These are phyloP conservation scores for Diutina ranongensis DNA, from an alignment of 1,139 yeast species.

Conservation along the genomic window DNA sequence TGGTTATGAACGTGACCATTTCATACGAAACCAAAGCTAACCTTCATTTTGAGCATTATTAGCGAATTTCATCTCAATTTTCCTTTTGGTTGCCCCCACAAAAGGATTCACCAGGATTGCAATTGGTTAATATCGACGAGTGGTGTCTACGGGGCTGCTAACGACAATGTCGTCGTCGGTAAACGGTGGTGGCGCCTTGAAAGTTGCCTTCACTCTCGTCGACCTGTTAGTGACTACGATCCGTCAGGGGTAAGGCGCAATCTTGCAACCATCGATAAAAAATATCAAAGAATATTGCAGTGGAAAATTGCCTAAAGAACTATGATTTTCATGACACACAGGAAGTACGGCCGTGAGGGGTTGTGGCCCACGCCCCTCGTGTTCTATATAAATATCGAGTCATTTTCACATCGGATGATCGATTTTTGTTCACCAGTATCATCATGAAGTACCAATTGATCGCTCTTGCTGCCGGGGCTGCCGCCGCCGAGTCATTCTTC, in stretches of 20 bases:
- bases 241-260: not conserved
- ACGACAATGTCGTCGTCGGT: no score
- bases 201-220: no score
- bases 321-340: not conserved
- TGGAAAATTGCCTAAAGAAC: not conserved
- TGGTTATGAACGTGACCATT: not conserved
- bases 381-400: not conserved
- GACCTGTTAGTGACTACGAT: no score
- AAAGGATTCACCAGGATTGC: no score
- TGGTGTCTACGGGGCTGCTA: no score
- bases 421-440: not conserved
- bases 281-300: not conserved
- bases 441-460: constrained; percentile 3
- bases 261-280: not conserved
- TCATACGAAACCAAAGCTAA: no score
- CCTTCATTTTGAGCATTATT: no score
- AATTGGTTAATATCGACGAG: no score
- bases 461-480: constrained; percentile 1
- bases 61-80: no score
- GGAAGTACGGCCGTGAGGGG: not conserved
- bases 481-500: not conserved
- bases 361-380: not conserved
- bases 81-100: no score
- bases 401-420: not conserved
- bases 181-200: no score